Conservation (phyloP, 768 basidiomycete genomes). For the Mycena rosella region DNA sequence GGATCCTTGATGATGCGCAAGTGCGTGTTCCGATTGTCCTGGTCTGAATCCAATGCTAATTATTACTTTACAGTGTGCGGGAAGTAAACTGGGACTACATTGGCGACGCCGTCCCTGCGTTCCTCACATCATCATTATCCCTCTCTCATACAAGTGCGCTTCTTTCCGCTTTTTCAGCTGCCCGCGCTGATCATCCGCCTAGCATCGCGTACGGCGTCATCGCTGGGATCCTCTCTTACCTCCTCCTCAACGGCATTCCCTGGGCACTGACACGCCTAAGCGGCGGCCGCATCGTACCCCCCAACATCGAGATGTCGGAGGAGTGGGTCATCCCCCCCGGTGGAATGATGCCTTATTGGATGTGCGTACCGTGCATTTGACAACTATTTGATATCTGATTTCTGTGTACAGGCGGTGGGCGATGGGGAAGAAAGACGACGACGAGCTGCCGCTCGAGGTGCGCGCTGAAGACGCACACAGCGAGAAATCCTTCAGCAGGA, state of each 20-base stretch:
- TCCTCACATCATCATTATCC: slow-evolving; percentile 87
- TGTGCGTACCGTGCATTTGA: slow-evolving; percentile 60
- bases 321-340: slow-evolving; percentile 81
- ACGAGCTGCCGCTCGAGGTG: slow-evolving; percentile 24
- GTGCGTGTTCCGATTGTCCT: slow-evolving; percentile 50
- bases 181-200: slow-evolving; percentile 10
- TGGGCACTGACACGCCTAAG: slow-evolving; percentile 66
- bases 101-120: slow-evolving; percentile 89
- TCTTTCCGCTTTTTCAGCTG: neutral
- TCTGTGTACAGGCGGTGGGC: slow-evolving; percentile 14
- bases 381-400: neutral
- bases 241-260: slow-evolving; percentile 78
- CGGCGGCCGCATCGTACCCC: slow-evolving; percentile 72
- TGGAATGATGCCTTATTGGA: slow-evolving; percentile 75
- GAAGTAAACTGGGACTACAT: slow-evolving; percentile 93
- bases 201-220: slow-evolving; percentile 94
- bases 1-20: slow-evolving; percentile 91
- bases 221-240: slow-evolving; percentile 77
- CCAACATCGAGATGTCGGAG: slow-evolving; percentile 73
- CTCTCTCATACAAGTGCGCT: slow-evolving; percentile 80
- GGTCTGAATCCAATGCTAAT: neutral
- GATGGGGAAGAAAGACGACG: slow-evolving; percentile 13
- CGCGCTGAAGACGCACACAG: slow-evolving; percentile 9
- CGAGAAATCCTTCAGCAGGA: no score
- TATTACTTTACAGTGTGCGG: slow-evolving; percentile 62